Conservation (phyloP, 108 stramenopile genomes). For the Cyclotella sp. region DNA sequence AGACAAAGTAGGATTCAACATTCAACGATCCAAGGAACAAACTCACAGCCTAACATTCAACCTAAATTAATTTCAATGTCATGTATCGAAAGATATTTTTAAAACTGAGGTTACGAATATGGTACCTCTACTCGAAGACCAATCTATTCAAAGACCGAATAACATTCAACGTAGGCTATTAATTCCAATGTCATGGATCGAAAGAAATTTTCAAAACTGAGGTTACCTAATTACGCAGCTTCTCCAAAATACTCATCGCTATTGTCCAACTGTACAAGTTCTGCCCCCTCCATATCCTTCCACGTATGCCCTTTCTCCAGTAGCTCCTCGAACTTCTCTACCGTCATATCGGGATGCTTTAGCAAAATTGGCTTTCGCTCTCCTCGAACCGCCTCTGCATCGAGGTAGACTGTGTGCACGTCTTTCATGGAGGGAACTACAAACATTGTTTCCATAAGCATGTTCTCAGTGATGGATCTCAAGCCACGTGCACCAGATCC, state of each 20-base stretch:
- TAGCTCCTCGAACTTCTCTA: conserved; percentile 75
- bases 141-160: too few species aligned
- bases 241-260: conserved; percentile 65
- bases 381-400: conserved; percentile 87
- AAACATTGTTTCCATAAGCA: conserved; percentile 95
- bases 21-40: too few species aligned
- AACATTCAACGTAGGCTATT: not conserved
- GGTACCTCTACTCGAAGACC: too few species aligned
- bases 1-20: too few species aligned
- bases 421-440: conserved; percentile 87
- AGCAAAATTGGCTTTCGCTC: conserved; percentile 85
- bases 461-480: conserved; percentile 92
- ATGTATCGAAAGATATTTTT: not conserved
- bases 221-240: conserved; percentile 52
- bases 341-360: conserved; percentile 78
- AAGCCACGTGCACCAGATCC: conserved; percentile 97
- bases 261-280: conserved; percentile 56
- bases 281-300: conserved; percentile 62
- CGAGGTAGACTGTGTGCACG: conserved; percentile 95
- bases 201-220: not conserved
- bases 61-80: too few species aligned
- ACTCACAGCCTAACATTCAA: too few species aligned
- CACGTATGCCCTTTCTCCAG: conserved; percentile 54
- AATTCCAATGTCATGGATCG: not conserved
- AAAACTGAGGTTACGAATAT: too few species aligned